Evolutionary conservation across 2,329 filamentous ascomycete species (phyloP).

Genomic region (Endothia cerciana): DNA sequence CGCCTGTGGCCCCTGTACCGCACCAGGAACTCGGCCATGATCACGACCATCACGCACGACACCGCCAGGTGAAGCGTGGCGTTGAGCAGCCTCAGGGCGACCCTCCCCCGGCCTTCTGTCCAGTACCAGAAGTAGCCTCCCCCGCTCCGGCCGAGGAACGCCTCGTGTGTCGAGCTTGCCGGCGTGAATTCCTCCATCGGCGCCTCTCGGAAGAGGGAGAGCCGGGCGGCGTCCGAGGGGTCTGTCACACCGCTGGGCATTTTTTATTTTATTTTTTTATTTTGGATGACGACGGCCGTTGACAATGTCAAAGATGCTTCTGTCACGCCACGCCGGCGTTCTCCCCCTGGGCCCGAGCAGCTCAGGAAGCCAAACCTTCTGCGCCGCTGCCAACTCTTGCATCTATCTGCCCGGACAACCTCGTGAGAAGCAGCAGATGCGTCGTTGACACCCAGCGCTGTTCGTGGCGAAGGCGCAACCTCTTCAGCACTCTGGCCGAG

Average conservation of each 20-base stretch:
- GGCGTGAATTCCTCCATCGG: slow-evolving; percentile 37
- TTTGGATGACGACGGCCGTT: no score
- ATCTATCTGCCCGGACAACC: no score
- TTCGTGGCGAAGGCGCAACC: no score
- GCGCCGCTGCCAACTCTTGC: no score
- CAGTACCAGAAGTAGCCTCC: background rate
- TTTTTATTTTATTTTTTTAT: no score
- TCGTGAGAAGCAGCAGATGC: no score
- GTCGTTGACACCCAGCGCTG: no score
- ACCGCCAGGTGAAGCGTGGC: slow-evolving; percentile 29
- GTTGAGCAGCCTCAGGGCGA: slow-evolving; percentile 28
- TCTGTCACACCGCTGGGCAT: slow-evolving; percentile 5
- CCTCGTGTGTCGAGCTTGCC: slow-evolving; percentile 34
- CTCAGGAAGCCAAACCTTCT: no score
- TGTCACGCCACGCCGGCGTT: no score
- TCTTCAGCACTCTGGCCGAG: no score
- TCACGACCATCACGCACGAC: slow-evolving; percentile 30
- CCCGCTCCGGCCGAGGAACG: slow-evolving; percentile 4
- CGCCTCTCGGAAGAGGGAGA: slow-evolving; percentile 36
- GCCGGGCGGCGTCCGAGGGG: slow-evolving; percentile 27
- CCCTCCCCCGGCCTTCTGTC: background rate
- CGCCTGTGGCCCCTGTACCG: slow-evolving; percentile 11
- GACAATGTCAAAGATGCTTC: no score
- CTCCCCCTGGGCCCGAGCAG: no score
- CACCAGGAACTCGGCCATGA: slow-evolving; percentile 27